Conservation (phyloP, 2,329 filamentous ascomycete genomes). For the Phialocephala sp. region DNA sequence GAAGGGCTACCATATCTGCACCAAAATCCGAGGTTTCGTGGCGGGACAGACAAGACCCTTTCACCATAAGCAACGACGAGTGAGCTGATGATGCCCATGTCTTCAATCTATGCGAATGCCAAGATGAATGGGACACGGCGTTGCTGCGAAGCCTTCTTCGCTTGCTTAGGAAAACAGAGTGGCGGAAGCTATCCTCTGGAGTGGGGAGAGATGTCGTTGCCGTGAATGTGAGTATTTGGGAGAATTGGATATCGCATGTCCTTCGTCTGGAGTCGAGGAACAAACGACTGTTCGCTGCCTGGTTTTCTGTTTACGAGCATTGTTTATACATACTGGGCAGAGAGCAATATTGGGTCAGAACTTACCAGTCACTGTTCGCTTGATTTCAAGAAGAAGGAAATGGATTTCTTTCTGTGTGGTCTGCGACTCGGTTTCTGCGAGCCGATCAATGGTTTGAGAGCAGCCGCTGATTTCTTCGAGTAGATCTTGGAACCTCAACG, state of each 20-base stretch:
- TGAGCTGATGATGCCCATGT: conserved; percentile 13
- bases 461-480: conserved; percentile 12
- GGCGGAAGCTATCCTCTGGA: conserved; percentile 12
- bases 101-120: conserved; percentile 15
- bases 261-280: conserved; percentile 6
- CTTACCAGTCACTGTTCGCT: conserved; percentile 9
- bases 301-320: not conserved
- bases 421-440: conserved; percentile 4
- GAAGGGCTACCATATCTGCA: conserved; percentile 5
- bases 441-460: conserved; percentile 8
- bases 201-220: conserved; percentile 9
- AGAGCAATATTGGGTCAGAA: not conserved
- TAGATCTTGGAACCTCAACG: conserved; percentile 19
- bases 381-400: not conserved
- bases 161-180: conserved; percentile 13
- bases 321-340: not conserved
- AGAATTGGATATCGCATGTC: conserved; percentile 19
- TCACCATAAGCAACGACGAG: conserved; percentile 20
- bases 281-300: conserved; percentile 5
- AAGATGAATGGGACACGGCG: not conserved
- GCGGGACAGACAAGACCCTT: conserved; percentile 10
- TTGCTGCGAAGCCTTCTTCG: conserved; percentile 3
- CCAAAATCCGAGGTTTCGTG: conserved; percentile 17
- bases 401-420: conserved; percentile 10
- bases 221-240: conserved; percentile 21